Conservation (phyloP, 441 rosid species). For the Gossypium schwendimanii region DNA sequence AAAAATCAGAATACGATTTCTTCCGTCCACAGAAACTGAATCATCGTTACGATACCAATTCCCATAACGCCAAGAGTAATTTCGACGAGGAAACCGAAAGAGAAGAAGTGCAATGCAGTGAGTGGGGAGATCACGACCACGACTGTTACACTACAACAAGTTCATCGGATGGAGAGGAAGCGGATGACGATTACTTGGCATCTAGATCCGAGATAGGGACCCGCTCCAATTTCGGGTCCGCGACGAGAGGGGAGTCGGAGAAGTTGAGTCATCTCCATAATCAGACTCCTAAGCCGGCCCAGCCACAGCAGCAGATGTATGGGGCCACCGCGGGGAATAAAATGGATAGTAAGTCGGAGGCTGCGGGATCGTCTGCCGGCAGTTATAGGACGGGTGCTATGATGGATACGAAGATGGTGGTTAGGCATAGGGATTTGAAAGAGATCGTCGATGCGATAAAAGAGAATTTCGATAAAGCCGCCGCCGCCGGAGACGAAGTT, state of each 20-base stretch:
- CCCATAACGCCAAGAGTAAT: slow-evolving; percentile 10
- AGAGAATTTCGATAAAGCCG: slow-evolving; percentile 74
- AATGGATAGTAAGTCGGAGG: slow-evolving; percentile 32
- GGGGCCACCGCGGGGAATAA: slow-evolving; percentile 20
- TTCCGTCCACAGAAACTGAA: slow-evolving; percentile 26
- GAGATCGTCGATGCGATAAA: slow-evolving; percentile 77
- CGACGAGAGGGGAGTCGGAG: slow-evolving; percentile 32
- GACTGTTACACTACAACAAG: slow-evolving; percentile 50
- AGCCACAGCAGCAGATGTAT: slow-evolving; percentile 25
- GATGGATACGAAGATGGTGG: slow-evolving; percentile 65
- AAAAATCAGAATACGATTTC: slow-evolving; percentile 66
- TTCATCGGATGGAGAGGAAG: slow-evolving; percentile 40
- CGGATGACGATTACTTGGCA: slow-evolving; percentile 34
- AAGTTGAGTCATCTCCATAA: slow-evolving; percentile 23
- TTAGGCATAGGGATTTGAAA: slow-evolving; percentile 82
- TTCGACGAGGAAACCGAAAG: slow-evolving; percentile 56
- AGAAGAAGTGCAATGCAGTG: slow-evolving; percentile 95
- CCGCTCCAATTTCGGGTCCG: slow-evolving; percentile 54
- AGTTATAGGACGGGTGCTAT: slow-evolving; percentile 48
- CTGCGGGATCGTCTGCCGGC: slow-evolving; percentile 42
- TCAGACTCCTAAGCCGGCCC: slow-evolving; percentile 1
- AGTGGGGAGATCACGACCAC: slow-evolving; percentile 69
- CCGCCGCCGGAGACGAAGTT: slow-evolving; percentile 67
- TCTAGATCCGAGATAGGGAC: slow-evolving; percentile 63
- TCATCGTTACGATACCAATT: slow-evolving; percentile 9